Conservation (phyloP, 1,139 yeast genomes). For the Scheffersomyces lignicola region DNA sequence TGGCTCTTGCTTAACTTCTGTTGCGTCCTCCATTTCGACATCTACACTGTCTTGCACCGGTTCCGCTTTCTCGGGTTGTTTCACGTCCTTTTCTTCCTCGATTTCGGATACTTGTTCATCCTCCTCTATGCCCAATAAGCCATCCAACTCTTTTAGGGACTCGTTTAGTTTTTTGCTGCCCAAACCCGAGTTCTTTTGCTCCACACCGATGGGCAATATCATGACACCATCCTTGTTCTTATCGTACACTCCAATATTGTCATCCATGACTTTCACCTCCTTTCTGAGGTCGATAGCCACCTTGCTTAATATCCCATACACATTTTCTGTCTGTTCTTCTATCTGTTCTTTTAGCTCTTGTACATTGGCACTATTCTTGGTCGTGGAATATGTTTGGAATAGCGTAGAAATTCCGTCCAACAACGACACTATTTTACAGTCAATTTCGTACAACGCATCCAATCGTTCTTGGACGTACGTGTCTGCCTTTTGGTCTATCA, state of each 20-base stretch:
- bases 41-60: conserved; percentile 5
- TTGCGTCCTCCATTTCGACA: conserved; percentile 5
- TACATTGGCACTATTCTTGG: conserved; percentile 15
- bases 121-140: conserved; percentile 17
- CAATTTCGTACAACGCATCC: conserved; percentile 45
- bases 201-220: conserved; percentile 60
- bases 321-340: conserved; percentile 28
- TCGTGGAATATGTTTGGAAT: conserved; percentile 38
- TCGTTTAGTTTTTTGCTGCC: conserved; percentile 49
- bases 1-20: too few species aligned
- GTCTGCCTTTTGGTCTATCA: conserved; percentile 16
- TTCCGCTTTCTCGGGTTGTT: conserved; percentile 1
- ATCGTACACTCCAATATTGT: conserved; percentile 50
- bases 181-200: conserved; percentile 60
- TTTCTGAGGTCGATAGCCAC: conserved; percentile 52
- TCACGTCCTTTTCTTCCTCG: too few species aligned
- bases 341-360: conserved; percentile 24
- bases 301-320: conserved; percentile 35
- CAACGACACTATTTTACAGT: conserved; percentile 43
- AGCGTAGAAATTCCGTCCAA: conserved; percentile 40
- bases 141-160: conserved; percentile 30
- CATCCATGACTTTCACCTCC: conserved; percentile 60
- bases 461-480: conserved; percentile 46
- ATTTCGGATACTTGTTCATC: conserved; percentile 8
- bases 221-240: conserved; percentile 48